Evolutionary conservation across 2,329 filamentous ascomycete genomes (phyloP).

Genomic region (Mariannaea sp.): DNA sequence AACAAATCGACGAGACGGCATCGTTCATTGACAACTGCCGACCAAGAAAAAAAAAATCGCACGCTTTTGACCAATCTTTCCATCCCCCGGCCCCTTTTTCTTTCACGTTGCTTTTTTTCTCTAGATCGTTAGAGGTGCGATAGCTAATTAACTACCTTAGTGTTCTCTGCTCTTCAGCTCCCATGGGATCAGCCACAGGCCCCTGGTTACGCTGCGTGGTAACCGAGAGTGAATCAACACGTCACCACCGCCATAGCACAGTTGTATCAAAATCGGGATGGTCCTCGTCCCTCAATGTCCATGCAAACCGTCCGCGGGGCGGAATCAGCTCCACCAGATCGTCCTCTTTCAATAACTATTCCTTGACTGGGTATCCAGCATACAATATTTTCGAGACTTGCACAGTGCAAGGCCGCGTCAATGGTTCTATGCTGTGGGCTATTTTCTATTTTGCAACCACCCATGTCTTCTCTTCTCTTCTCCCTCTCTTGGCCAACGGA

Average conservation of each 20-base stretch:
- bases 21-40: slow-evolving; percentile 9
- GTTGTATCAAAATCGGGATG: slow-evolving; percentile 8
- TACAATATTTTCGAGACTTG: neutral
- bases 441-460: no score
- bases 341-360: slow-evolving; percentile 7
- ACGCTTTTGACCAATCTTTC: neutral
- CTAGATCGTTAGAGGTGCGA: no score
- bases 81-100: no score
- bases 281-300: slow-evolving; percentile 4
- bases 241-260: slow-evolving; percentile 9
- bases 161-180: no score
- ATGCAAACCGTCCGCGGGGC: slow-evolving; percentile 13
- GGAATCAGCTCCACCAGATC: slow-evolving; percentile 8
- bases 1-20: neutral
- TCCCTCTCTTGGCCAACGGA: no score
- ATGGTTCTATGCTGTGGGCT: neutral
- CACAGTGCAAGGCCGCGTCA: no score
- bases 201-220: no score
- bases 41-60: neutral
- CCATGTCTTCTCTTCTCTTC: no score
- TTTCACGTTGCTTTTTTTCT: no score
- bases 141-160: no score
- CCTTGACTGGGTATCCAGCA: neutral
- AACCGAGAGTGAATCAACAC: no score
- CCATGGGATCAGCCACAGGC: no score